phyloP scores from a whole-genome alignment of 1,284 basidiomycete species.

The Mycena citricolor region DNA sequence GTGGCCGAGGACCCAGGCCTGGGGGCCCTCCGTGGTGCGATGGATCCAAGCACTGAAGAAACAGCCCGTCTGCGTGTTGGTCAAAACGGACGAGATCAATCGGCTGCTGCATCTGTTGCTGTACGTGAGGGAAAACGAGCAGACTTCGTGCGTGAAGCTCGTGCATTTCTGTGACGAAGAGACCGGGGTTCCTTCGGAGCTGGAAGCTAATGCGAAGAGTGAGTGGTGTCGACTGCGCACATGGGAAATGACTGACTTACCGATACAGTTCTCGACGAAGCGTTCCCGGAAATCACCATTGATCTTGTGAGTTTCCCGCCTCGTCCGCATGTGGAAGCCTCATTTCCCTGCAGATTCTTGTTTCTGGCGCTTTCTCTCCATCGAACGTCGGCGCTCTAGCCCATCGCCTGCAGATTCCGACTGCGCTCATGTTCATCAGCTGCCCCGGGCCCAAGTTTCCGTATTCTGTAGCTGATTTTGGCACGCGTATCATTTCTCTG shows the following conservation, averaged over 20 bases:
- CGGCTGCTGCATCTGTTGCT: slow-evolving; percentile 60
- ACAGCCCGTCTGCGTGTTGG: slow-evolving; percentile 58
- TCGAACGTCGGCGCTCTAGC: slow-evolving; percentile 44
- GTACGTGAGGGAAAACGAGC: slow-evolving; percentile 67
- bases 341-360: slow-evolving; percentile 41
- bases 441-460: slow-evolving; percentile 46
- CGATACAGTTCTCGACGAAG: slow-evolving; percentile 53
- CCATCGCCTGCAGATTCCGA: slow-evolving; percentile 43
- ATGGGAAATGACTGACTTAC: slow-evolving; percentile 3
- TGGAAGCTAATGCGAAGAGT: slow-evolving; percentile 66
- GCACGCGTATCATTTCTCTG: slow-evolving; percentile 49
- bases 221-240: slow-evolving; percentile 22
- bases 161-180: slow-evolving; percentile 57
- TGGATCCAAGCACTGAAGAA: slow-evolving; percentile 47
- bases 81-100: slow-evolving; percentile 65
- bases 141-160: slow-evolving; percentile 64
- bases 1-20: slow-evolving; percentile 36
- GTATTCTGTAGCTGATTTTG: slow-evolving; percentile 45
- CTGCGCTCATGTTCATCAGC: slow-evolving; percentile 54
- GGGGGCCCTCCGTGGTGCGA: slow-evolving; percentile 43
- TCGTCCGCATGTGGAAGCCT: background rate
- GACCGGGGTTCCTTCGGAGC: slow-evolving; percentile 52
- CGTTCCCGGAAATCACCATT: slow-evolving; percentile 60
- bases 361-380: slow-evolving; percentile 47
- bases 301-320: slow-evolving; percentile 44